Conservation (phyloP, 1,284 basidiomycete species). For the Singerocomus rubriflavus region DNA sequence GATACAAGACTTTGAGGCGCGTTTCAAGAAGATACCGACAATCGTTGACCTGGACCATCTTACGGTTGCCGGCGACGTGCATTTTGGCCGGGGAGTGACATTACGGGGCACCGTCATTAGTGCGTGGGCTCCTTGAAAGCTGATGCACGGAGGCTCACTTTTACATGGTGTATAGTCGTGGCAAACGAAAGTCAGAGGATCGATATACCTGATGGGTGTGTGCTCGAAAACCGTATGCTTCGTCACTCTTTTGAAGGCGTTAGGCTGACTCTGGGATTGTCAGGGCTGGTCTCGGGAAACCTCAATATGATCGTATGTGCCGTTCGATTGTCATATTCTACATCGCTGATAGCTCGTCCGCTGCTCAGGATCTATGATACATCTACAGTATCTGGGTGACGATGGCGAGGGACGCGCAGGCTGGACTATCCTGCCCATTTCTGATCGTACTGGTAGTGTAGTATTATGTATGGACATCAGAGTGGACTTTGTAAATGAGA, state of each 20-base stretch:
- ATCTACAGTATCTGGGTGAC: constrained; percentile 81
- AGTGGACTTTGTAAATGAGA: neutral
- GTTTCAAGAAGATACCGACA: constrained; percentile 93
- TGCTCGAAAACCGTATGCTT: constrained; percentile 83
- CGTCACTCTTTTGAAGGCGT: neutral
- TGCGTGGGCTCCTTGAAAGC: neutral
- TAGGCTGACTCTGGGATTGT: constrained; percentile 5
- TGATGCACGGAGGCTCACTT: neutral
- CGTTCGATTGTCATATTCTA: neutral
- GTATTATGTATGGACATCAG: neutral
- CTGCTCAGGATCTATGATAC: constrained; percentile 98
- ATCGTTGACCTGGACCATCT: constrained; percentile 93
- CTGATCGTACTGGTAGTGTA: neutral
- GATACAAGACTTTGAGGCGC: constrained; percentile 94
- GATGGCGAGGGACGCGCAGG: neutral
- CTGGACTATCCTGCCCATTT: neutral
- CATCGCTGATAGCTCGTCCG: constrained; percentile 53
- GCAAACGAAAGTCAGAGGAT: constrained; percentile 93
- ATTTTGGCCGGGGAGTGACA: constrained; percentile 89
- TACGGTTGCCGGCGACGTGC: constrained; percentile 93
- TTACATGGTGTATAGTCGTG: constrained; percentile 42
- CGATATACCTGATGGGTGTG: constrained; percentile 91
- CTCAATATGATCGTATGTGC: constrained; percentile 58
- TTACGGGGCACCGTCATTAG: constrained; percentile 80
- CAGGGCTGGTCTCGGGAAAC: constrained; percentile 58